Base-by-base conservation (phyloP, 768 basidiomycete genomes). In the Russula foetens region DNA sequence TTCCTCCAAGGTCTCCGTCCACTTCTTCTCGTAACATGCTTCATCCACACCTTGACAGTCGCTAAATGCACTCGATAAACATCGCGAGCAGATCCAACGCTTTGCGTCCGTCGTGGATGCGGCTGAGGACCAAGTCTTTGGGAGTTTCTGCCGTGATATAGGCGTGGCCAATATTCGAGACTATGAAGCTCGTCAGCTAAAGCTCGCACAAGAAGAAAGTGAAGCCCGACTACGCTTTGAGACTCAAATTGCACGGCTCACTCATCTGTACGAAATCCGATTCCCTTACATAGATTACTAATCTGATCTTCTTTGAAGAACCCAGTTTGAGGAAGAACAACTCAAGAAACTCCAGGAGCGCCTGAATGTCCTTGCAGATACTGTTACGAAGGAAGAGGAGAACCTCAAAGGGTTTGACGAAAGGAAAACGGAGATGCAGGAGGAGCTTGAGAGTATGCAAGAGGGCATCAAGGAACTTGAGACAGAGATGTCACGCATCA, bases 181-280 rank as follows among this genome's bases (percentile, higher is more conserved):
- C 66, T 99, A 95, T 70, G 96, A 98, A 72, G 89, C 92, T 69
- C 84, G 88, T 23, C 92, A 96, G 68, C 76, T 98, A 31, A 90
- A 87, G 71, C 82, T 90, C 24, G 92, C 90, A 0, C 87, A 93
- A 71, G 90, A 90, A 67, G 92, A 93, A 71, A 90, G 83, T 68
- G 90, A 90, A 66, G 90, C 89, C 8, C 76, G 90, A 59, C 74
- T 94, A 65, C 81, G 87, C 49, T 96, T 84, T 66, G 86, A 93
- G 64, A 89, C 85, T 5, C 92, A 95, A 70, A 88, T 95, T 60
- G 86, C 88, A 0, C 80, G 95, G 9, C 75, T 98, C 58, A 84
- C 81, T 2, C 90, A 95, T 73, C 89, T 92, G 94, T 93, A 70
- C 57, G 84, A 74, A 49, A 50, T 53, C 33, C 24, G 11, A 15